Conservation (phyloP, 1,284 basidiomycete genomes). For the Cutaneotrichosporon curvatum region DNA sequence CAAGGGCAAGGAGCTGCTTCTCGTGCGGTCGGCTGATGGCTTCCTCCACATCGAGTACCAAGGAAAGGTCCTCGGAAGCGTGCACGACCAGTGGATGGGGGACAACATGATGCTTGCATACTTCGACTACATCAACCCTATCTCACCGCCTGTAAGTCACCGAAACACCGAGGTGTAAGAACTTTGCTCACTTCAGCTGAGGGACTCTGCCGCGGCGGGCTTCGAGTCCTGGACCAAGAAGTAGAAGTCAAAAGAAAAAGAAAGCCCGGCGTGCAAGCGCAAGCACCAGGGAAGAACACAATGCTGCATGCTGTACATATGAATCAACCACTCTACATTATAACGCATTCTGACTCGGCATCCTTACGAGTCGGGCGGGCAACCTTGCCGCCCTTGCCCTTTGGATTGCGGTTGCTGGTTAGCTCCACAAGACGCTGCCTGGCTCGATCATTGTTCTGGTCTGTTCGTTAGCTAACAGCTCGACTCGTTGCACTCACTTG, state of each 20-base stretch:
- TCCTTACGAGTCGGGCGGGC: conserved; percentile 83
- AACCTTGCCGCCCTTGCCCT: conserved; percentile 48
- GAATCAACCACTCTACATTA: conserved; percentile 51
- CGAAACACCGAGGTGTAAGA: neutral
- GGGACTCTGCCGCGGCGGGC: conserved; percentile 2
- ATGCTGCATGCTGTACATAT: conserved; percentile 12
- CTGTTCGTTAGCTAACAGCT: conserved; percentile 17
- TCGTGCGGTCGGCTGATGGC: conserved; percentile 34
- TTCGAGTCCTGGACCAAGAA: neutral
- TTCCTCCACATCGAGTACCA: conserved; percentile 16
- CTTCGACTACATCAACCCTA: conserved; percentile 44
- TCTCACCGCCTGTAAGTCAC: conserved; percentile 23
- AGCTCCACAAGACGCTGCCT: conserved; percentile 87
- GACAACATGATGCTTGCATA: conserved; percentile 46
- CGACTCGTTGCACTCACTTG: conserved; percentile 59
- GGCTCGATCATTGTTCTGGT: conserved; percentile 42
- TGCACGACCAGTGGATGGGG: conserved; percentile 42
- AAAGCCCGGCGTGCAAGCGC: too few species aligned
- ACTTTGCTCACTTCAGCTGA: conserved; percentile 1
- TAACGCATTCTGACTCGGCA: conserved; percentile 83
- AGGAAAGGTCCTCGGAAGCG: conserved; percentile 41
- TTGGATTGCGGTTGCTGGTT: conserved; percentile 43
- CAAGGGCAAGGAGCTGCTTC: conserved; percentile 47
- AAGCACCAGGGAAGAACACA: neutral
- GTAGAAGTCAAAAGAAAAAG: too few species aligned